phyloP scores from a whole-genome alignment of 345 rosid species.

The Hibiscus syriacus region DNA sequence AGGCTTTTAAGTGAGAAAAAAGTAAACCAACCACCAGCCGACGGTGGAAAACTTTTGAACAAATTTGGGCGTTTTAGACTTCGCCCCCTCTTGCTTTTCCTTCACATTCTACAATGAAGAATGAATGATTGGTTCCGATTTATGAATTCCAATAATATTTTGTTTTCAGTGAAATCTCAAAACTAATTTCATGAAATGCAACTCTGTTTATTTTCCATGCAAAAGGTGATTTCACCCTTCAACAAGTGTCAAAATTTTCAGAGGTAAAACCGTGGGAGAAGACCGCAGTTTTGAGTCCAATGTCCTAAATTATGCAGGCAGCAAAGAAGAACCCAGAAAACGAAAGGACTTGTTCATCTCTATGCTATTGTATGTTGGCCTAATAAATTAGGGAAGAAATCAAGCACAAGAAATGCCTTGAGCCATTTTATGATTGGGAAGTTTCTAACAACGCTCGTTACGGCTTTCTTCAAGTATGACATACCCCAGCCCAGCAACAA shows the following conservation, averaged over 20 bases:
- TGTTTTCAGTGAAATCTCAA: neutral
- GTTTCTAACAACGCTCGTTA: slow-evolving; percentile 17
- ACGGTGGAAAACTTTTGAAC: too few species aligned
- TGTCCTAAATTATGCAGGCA: neutral
- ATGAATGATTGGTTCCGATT: too few species aligned
- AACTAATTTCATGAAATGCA: neutral
- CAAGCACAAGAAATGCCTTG: slow-evolving; percentile 10
- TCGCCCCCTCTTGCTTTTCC: too few species aligned
- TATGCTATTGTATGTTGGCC: slow-evolving; percentile 1
- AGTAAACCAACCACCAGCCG: too few species aligned
- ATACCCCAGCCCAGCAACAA: slow-evolving; percentile 88
- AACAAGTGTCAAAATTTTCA: neutral
- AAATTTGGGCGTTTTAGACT: too few species aligned
- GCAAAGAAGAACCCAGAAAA: neutral
- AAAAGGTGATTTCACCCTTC: neutral
- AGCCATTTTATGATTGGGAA: neutral
- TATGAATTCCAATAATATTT: too few species aligned
- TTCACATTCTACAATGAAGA: too few species aligned
- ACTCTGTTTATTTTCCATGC: neutral
- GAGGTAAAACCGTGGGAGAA: too few species aligned
- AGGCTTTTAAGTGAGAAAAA: too few species aligned
- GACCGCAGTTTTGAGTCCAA: too few species aligned
- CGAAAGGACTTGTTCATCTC: slow-evolving; percentile 1
- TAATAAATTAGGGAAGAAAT: neutral
- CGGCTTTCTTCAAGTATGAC: slow-evolving; percentile 69